A percentile compares a stretch with the other conserved stretches of the same genome.
Evolutionary conservation across 1,284 basidiomycete genomes (phyloP).

Genomic region (Sparassis latifolia): DNA sequence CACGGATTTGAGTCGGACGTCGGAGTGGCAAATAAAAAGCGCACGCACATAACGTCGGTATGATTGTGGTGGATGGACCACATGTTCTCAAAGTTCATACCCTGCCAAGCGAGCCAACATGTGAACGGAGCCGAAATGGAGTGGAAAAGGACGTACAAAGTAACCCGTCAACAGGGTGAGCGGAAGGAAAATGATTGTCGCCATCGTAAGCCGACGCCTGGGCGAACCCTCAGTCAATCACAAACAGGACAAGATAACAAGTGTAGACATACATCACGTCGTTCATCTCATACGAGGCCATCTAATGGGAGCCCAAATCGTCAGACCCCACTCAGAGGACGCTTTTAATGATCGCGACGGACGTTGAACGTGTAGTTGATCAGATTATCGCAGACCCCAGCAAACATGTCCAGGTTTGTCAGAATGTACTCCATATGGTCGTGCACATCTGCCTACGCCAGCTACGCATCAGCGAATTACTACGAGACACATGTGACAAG

Average conservation of each 20-base stretch:
- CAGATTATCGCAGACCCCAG: conserved; percentile 59
- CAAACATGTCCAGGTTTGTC: conserved; percentile 62
- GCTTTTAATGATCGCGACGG: conserved; percentile 8
- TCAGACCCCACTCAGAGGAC: no score
- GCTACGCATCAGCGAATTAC: neutral
- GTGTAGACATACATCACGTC: conserved; percentile 46
- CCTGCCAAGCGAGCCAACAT: conserved; percentile 29
- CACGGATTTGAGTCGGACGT: conserved; percentile 1
- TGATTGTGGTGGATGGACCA: conserved; percentile 39
- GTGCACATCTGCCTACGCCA: conserved; percentile 51
- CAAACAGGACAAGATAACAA: neutral
- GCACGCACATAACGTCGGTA: conserved; percentile 41
- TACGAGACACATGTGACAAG: neutral
- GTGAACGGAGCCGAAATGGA: conserved; percentile 2
- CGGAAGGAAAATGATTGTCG: conserved; percentile 66
- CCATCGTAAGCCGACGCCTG: conserved; percentile 51
- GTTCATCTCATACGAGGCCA: conserved; percentile 68
- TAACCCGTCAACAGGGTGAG: conserved; percentile 67
- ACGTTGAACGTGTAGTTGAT: conserved; percentile 66
- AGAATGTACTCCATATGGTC: conserved; percentile 69
- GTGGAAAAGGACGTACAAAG: conserved; percentile 40
- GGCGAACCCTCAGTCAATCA: conserved; percentile 1
- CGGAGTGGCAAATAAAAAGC: neutral
- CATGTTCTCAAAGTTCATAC: conserved; percentile 62
- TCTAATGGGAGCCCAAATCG: conserved; percentile 26